Conservation (phyloP, 495 filamentous ascomycete species). For the Aspergillus sparsus region DNA sequence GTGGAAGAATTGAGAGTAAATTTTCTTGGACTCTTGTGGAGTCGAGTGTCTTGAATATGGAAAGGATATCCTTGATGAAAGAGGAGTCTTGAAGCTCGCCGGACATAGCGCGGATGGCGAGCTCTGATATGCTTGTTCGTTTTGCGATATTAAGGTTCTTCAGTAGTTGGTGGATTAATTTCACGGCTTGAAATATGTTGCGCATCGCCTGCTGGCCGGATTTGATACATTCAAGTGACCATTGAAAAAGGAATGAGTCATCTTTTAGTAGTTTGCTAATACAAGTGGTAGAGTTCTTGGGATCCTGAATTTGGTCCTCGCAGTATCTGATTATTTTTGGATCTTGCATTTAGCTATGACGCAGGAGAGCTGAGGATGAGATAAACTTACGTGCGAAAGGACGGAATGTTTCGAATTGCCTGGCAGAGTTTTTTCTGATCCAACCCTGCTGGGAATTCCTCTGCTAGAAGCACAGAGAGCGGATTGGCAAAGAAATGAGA, state of each 20-base stretch:
- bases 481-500: conserved; percentile 93
- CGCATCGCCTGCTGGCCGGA: conserved; percentile 45
- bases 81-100: conserved; percentile 57
- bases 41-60: conserved; percentile 50
- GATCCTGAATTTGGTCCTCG: conserved; percentile 44
- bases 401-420: conserved; percentile 74
- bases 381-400: conserved; percentile 64
- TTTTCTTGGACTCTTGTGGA: conserved; percentile 38
- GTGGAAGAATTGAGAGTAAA: conserved; percentile 23
- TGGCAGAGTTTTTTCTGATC: conserved; percentile 63
- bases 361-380: neutral
- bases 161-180: conserved; percentile 47
- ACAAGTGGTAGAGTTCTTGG: conserved; percentile 33
- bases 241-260: conserved; percentile 46
- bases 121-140: conserved; percentile 46
- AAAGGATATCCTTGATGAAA: conserved; percentile 55
- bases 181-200: conserved; percentile 48
- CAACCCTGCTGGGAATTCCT: conserved; percentile 32
- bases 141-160: conserved; percentile 41
- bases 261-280: conserved; percentile 54
- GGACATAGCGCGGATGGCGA: conserved; percentile 58
- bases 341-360: conserved; percentile 13
- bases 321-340: conserved; percentile 37
- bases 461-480: conserved; percentile 63
- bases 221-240: conserved; percentile 34